These are phyloP conservation scores for Aspergillus awamori DNA, from an alignment of 2,329 filamentous ascomycete genomes.

Conservation along the genomic window DNA sequence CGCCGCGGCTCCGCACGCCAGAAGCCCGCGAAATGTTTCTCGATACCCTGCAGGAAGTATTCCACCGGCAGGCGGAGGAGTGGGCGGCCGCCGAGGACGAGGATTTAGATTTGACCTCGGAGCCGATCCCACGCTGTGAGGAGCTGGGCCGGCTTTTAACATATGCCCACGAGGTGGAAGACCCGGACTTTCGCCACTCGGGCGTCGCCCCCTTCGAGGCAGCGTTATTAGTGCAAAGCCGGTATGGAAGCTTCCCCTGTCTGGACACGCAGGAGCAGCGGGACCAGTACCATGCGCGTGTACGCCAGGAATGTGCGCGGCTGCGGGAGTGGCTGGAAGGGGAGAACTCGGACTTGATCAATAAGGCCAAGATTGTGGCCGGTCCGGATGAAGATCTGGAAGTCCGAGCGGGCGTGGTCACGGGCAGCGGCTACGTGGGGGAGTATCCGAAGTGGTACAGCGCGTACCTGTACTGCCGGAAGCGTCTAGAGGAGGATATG, in stretches of 20 bases:
- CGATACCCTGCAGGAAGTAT: background rate
- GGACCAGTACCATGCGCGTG: background rate
- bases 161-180: background rate
- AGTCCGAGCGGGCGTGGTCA: background rate
- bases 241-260: background rate
- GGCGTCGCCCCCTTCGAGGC: background rate
- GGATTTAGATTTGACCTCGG: background rate
- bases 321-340: background rate
- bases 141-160: background rate
- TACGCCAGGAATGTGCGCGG: background rate
- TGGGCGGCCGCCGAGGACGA: background rate
- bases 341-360: background rate
- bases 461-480: background rate
- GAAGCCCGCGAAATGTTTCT: background rate
- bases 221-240: background rate
- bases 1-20: background rate
- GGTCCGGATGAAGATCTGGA: background rate
- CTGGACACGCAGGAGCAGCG: background rate
- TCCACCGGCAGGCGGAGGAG: conserved; percentile 1
- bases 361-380: background rate
- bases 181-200: conserved; percentile 1
- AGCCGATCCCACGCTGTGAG: background rate
- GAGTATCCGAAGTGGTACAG: background rate
- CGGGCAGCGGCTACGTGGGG: background rate
- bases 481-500: background rate